Evolutionary conservation across 768 basidiomycete species (phyloP).

Genomic region (Lepiota brunneoincarnata): DNA sequence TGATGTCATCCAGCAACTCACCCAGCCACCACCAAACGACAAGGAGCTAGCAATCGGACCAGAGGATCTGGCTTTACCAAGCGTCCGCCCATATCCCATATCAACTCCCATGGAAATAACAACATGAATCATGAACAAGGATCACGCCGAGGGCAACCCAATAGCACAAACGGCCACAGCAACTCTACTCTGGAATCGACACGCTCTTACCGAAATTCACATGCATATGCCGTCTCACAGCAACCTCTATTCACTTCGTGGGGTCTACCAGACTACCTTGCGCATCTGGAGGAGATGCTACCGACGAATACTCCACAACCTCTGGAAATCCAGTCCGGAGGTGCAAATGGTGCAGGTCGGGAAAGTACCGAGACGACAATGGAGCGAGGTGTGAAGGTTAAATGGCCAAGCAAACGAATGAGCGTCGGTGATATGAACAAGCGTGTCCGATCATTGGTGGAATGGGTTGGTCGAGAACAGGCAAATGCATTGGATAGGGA

Average conservation of each 20-base stretch:
- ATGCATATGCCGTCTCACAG: slow-evolving; percentile 77
- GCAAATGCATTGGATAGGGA: slow-evolving; percentile 70
- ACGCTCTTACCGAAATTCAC: slow-evolving; percentile 73
- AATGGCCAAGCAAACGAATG: slow-evolving; percentile 92
- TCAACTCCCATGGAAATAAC: slow-evolving; percentile 24
- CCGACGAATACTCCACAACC: slow-evolving; percentile 75
- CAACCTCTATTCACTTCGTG: slow-evolving; percentile 82
- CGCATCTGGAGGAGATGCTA: slow-evolving; percentile 81
- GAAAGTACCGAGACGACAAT: slow-evolving; percentile 59
- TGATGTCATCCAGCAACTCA: slow-evolving; percentile 13
- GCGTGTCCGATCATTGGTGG: slow-evolving; percentile 83
- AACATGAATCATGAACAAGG: slow-evolving; percentile 38
- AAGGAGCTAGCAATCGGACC: slow-evolving; percentile 32
- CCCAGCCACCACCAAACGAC: slow-evolving; percentile 27
- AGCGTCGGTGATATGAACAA: slow-evolving; percentile 99
- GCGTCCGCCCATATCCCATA: slow-evolving; percentile 30
- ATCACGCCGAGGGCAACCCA: slow-evolving; percentile 46
- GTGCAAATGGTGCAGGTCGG: slow-evolving; percentile 32
- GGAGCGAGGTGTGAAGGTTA: slow-evolving; percentile 82
- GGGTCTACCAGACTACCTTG: slow-evolving; percentile 91
- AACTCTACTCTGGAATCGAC: slow-evolving; percentile 44
- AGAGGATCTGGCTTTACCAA: slow-evolving; percentile 41
- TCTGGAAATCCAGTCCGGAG: slow-evolving; percentile 60
- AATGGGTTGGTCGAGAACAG: slow-evolving; percentile 92
- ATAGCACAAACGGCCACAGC: slow-evolving; percentile 34